These are phyloP conservation scores for barley (Hordeum vulgare) DNA, from an alignment of 176 grass and related monocot genomes.

Conservation along the genomic window MorexV3_pseudomolecules_assembly NC_058519.1:591510161-591510660, in stretches of 20 bases:
- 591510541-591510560: not conserved
- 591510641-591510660: constrained; percentile 65
- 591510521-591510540: not conserved
- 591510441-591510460: not conserved
- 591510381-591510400: not conserved
- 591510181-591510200: constrained; percentile 73
- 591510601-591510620: constrained; percentile 41
- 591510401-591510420: not conserved
- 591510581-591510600: constrained; percentile 7
- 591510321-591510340: not conserved
- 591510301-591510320: not conserved
- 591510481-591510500: not conserved
- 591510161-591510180: constrained; percentile 77
- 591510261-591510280: not conserved
- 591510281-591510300: not conserved
- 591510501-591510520: not conserved
- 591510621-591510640: constrained; percentile 60
- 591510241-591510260: not conserved
- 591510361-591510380: not conserved
- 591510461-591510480: not conserved
- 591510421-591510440: not conserved
- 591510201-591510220: constrained; percentile 50
- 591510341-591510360: not conserved
- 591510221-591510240: not conserved
- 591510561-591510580: not conserved